Percentiles rank a stretch among this genome's conserved stretches.
Evolutionary conservation across 1,284 basidiomycete species (phyloP).

Genomic region (Sphagnurus paluster): DNA sequence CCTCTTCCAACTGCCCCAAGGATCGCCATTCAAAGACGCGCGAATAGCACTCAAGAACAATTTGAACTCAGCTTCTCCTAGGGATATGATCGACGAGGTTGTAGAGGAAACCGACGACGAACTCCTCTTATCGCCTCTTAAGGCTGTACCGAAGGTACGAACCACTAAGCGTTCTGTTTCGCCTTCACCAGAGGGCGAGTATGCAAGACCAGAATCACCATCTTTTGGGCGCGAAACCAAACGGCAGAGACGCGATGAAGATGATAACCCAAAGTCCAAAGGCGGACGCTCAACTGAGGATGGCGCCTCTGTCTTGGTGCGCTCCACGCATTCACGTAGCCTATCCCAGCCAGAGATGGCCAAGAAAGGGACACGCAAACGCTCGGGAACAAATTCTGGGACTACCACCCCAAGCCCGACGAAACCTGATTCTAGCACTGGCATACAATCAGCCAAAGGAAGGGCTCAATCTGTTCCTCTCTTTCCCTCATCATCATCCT

Average conservation of each 20-base stretch:
- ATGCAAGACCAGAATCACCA: slow-evolving; percentile 24
- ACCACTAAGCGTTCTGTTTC: slow-evolving; percentile 42
- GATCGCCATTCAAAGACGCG: slow-evolving; percentile 54
- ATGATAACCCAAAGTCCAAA: slow-evolving; percentile 5
- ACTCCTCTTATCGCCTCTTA: slow-evolving; percentile 39
- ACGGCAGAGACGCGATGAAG: slow-evolving; percentile 33
- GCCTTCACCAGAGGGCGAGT: slow-evolving; percentile 32
- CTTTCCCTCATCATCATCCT: slow-evolving; percentile 31
- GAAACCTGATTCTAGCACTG: slow-evolving; percentile 25
- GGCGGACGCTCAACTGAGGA: slow-evolving; percentile 18
- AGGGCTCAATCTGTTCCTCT: slow-evolving; percentile 47
- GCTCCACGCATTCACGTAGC: slow-evolving; percentile 31
- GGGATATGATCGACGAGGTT: slow-evolving; percentile 2
- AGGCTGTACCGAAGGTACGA: slow-evolving; percentile 16
- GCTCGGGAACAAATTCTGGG: slow-evolving; percentile 19
- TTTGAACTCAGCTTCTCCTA: background rate
- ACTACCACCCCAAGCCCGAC: slow-evolving; percentile 14
- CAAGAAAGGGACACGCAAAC: slow-evolving; percentile 23
- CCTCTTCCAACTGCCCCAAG: slow-evolving; percentile 38
- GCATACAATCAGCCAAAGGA: slow-evolving; percentile 24
- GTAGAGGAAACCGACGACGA: slow-evolving; percentile 38
- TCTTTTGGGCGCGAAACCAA: slow-evolving; percentile 35
- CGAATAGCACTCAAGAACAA: slow-evolving; percentile 31
- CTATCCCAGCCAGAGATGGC: slow-evolving; percentile 32
- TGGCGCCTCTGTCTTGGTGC: slow-evolving; percentile 5